Base-by-base conservation (phyloP, 352 stramenopile genomes). In the Phytophthora pini region DNA sequence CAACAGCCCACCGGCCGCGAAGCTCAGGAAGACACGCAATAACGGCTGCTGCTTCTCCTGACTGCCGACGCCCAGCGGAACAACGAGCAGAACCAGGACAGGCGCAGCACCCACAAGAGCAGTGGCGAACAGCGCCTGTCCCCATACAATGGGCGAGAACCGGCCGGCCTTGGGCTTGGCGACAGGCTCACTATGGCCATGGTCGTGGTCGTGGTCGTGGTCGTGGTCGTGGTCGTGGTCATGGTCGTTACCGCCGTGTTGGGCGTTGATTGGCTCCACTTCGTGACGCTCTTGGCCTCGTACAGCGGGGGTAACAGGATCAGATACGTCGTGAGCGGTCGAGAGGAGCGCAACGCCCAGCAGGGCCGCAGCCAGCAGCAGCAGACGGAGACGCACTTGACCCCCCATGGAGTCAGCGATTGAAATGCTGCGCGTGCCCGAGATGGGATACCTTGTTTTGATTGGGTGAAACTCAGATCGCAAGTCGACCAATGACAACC, bases 21-120 rank as follows among this genome's bases (percentile, higher is more conserved):
- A 98, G 39, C 82, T 93, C 51, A 98, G 71, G 60, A 97, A 92
- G 49, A 97, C 77, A 32, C 83, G 85, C 53, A 96, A 68, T 46
- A 91, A 62, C 34, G 81, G 76, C 72, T 92, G 83, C 56, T 94
- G 83, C 27, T 75, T 74, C 57, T 88, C 77, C 34, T 79, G 61
- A 47, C 62, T 84, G 55, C 74, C 73, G 0, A 84, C 26, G 11
- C 85, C 83, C n/a, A 92, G 69, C 43, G 85, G 85, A 41, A 94
- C 77, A 36, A 92, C 80, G 2, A 90, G 66, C 43, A 94, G 66
- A 55, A 94, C 69, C 24, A 92, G 45, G 49, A 94, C 82, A 1
- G 85, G 85, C 39, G 84, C 85, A 8, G 77, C 72, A n/a, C 85
- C 85, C 5, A 94, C 84, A 17, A 94, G 61, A 15, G 82, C 81